These are phyloP conservation scores for Galerina sulciceps DNA, from an alignment of 768 basidiomycete species.

Conservation along the genomic window DNA sequence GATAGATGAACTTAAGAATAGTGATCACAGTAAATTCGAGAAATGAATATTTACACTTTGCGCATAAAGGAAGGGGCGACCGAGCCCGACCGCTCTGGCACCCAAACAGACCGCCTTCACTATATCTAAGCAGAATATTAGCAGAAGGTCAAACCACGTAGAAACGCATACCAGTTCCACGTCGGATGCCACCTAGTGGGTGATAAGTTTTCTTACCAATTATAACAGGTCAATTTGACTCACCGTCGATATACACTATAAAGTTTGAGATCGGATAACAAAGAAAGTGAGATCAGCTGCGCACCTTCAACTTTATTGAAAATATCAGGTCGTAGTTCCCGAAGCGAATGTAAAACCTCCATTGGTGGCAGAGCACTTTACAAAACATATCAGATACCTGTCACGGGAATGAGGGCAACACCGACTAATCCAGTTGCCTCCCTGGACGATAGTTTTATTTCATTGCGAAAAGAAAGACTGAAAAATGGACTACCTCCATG, in stretches of 20 bases:
- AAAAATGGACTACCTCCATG: slow-evolving; percentile 72
- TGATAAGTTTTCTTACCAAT: neutral
- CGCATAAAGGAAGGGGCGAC: slow-evolving; percentile 85
- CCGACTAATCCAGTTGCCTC: slow-evolving; percentile 82
- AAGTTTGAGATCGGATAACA: slow-evolving; percentile 3
- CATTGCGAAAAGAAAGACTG: neutral
- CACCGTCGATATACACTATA: slow-evolving; percentile 86
- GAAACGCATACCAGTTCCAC: slow-evolving; percentile 68
- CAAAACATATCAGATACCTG: slow-evolving; percentile 26
- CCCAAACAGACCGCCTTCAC: slow-evolving; percentile 91
- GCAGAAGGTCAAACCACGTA: neutral
- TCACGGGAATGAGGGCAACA: neutral
- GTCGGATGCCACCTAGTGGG: slow-evolving; percentile 56
- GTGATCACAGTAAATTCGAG: neutral
- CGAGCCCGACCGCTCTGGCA: slow-evolving; percentile 85
- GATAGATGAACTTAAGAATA: neutral
- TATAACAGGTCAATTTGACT: slow-evolving; percentile 7
- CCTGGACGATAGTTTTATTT: slow-evolving; percentile 39
- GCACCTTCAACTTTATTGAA: slow-evolving; percentile 23
- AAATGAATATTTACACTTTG: slow-evolving; percentile 61
- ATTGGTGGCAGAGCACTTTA: slow-evolving; percentile 74
- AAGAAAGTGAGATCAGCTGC: neutral
- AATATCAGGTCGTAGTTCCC: slow-evolving; percentile 44
- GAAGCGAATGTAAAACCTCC: slow-evolving; percentile 77
- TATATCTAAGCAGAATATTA: slow-evolving; percentile 55